phyloP scores from a whole-genome alignment of 768 basidiomycete species.

The Termitomyces sp. region DNA sequence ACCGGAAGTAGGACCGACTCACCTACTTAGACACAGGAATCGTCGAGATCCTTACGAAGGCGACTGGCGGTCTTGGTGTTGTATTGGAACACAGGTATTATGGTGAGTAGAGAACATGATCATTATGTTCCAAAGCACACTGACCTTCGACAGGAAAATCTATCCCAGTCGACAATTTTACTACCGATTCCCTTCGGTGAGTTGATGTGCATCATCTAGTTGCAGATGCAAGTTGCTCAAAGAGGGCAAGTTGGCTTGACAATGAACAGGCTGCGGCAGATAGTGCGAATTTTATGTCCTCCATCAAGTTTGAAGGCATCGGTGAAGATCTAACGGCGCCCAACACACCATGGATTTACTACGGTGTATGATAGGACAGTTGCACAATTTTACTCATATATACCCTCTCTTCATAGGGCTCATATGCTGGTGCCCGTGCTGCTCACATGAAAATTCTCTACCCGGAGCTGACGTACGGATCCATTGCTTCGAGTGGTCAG shows the following conservation, averaged over 20 bases:
- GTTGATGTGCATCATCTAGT: constrained; percentile 7
- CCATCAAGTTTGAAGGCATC: constrained; percentile 70
- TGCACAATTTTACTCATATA: not conserved
- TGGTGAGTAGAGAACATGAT: constrained; percentile 34
- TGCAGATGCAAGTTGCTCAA: not conserved
- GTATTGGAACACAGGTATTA: constrained; percentile 95
- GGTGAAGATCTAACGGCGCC: constrained; percentile 67
- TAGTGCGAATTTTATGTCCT: constrained; percentile 86
- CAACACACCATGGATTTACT: constrained; percentile 84
- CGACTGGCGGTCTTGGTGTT: constrained; percentile 83
- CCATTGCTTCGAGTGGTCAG: constrained; percentile 82
- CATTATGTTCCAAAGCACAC: constrained; percentile 6
- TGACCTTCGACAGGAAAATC: constrained; percentile 49
- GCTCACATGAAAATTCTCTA: constrained; percentile 88
- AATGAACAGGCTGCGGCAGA: constrained; percentile 89
- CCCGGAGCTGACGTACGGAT: constrained; percentile 83
- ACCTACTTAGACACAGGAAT: constrained; percentile 77
- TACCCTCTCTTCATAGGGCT: constrained; percentile 44
- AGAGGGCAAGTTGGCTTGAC: constrained; percentile 65
- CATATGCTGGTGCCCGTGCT: constrained; percentile 89
- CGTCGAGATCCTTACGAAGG: constrained; percentile 75
- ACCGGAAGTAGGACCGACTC: constrained; percentile 33
- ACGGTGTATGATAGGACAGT: constrained; percentile 55
- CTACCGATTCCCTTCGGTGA: constrained; percentile 77
- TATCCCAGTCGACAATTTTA: constrained; percentile 68